Percentiles rank a stretch among this genome's conserved stretches.
phyloP scores from a whole-genome alignment of 495 filamentous ascomycete genomes.

The Tuber aestivum region DNA sequence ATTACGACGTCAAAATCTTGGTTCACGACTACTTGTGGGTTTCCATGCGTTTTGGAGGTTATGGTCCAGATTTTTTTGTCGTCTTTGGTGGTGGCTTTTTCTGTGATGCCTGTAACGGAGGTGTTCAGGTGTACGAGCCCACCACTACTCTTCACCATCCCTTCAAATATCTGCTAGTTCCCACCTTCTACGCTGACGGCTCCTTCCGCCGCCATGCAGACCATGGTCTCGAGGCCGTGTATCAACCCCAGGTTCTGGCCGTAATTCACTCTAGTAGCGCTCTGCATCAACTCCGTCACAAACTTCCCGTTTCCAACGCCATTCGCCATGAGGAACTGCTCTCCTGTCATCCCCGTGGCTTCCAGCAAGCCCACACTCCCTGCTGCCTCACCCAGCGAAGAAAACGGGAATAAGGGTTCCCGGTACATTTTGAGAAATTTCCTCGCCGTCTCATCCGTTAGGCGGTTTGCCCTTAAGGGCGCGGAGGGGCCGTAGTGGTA shows the following conservation, averaged over 20 bases:
- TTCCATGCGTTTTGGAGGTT: constrained; percentile 17
- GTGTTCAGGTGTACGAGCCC: constrained; percentile 64
- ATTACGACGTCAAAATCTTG: constrained; percentile 69
- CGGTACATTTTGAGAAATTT: constrained; percentile 80
- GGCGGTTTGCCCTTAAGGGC: constrained; percentile 63
- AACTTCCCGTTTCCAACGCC: constrained; percentile 57
- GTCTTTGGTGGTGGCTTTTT: constrained; percentile 43
- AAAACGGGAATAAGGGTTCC: constrained; percentile 74
- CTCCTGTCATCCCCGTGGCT: constrained; percentile 63
- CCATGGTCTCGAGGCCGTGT: constrained; percentile 88
- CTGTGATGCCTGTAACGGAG: constrained; percentile 57
- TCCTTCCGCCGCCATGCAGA: constrained; percentile 84
- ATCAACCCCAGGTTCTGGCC: constrained; percentile 78
- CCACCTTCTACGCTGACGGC: constrained; percentile 74
- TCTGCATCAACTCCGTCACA: constrained; percentile 79
- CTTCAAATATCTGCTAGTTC: constrained; percentile 90
- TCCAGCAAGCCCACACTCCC: constrained; percentile 59
- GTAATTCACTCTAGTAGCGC: constrained; percentile 91
- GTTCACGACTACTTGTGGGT: constrained; percentile 36
- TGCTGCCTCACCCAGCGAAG: constrained; percentile 61
- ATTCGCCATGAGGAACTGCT: constrained; percentile 63
- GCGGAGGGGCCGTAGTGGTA: constrained; percentile 75
- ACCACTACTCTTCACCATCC: constrained; percentile 62
- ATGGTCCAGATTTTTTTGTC: constrained; percentile 26
- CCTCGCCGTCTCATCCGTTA: constrained; percentile 65